Percentiles rank a stretch among this genome's conserved stretches.
phyloP scores from a whole-genome alignment of 305 asterid species.

The Fraxinus velutina region DNA sequence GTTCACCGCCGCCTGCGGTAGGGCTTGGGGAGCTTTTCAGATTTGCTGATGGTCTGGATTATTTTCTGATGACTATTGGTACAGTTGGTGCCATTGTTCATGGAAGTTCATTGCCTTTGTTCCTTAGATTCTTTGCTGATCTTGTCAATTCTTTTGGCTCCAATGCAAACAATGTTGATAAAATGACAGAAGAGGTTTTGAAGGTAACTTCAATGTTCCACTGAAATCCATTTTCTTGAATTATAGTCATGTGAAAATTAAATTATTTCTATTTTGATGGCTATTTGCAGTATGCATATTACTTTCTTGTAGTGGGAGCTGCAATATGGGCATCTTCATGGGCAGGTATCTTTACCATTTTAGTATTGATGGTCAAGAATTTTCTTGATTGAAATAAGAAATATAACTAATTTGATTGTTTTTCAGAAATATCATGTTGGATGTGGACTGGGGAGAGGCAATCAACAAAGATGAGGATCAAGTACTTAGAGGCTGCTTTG shows the following conservation, averaged over 20 bases:
- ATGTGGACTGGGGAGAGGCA: conserved; percentile 99
- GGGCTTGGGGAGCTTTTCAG: conserved; percentile 73
- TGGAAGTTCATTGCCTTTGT: conserved; percentile 89
- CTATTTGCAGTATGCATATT: conserved; percentile 84
- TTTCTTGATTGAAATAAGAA: conserved; percentile 10
- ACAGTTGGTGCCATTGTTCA: conserved; percentile 90
- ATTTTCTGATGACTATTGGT: conserved; percentile 71
- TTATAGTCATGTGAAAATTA: background rate
- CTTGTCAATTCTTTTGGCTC: conserved; percentile 96
- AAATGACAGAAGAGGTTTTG: conserved; percentile 90
- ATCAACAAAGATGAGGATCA: conserved; percentile 92
- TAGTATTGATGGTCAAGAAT: background rate
- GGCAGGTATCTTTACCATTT: conserved; percentile 64
- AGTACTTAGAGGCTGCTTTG: conserved; percentile 79
- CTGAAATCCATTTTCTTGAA: background rate
- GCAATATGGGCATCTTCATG: conserved; percentile 99
- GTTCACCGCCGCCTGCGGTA: conserved; percentile 42
- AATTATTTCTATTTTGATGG: background rate
- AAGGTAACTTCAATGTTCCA: conserved; percentile 45
- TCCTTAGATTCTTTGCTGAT: conserved; percentile 98
- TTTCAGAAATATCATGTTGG: conserved; percentile 97
- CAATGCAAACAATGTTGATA: conserved; percentile 82
- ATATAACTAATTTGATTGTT: conserved; percentile 9
- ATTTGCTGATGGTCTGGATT: conserved; percentile 87
- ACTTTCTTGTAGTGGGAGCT: conserved; percentile 99